These are phyloP conservation scores for Crithidia expoeki DNA, from an alignment of 208 protist genomes.

Conservation along the genomic window DNA sequence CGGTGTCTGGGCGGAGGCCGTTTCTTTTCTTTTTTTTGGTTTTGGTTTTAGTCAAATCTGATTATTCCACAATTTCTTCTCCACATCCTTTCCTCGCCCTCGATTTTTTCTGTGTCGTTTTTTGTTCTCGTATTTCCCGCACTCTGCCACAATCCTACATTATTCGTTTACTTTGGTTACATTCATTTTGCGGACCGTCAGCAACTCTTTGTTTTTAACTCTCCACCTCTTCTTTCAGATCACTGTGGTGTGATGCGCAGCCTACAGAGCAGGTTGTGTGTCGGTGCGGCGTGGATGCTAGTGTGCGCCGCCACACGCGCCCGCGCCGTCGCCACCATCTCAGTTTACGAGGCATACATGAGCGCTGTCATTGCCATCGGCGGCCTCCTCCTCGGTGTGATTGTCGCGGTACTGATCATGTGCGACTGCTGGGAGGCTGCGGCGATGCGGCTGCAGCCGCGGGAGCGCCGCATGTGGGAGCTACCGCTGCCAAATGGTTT, in stretches of 20 bases:
- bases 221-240: not conserved
- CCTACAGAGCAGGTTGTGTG: not conserved
- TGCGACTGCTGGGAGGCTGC: conserved; percentile 16
- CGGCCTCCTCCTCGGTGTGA: conserved; percentile 11
- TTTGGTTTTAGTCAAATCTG: not conserved
- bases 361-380: conserved; percentile 10
- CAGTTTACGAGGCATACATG: conserved; percentile 9
- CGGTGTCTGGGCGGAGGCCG: not conserved
- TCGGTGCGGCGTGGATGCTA: conserved; percentile 1
- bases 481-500: conserved; percentile 2
- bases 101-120: not conserved
- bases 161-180: too few species aligned
- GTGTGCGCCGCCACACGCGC: not conserved
- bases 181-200: too few species aligned
- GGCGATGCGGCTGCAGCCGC: conserved; percentile 18
- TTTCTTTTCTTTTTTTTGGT: not conserved
- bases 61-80: not conserved
- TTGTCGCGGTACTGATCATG: conserved; percentile 10
- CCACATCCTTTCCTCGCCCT: not conserved
- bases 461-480: conserved; percentile 31
- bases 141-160: not conserved
- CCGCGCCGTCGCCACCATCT: conserved; percentile 3
- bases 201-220: too few species aligned
- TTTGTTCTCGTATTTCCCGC: not conserved
- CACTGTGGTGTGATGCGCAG: not conserved